Base-by-base conservation (phyloP, 1,139 yeast species). In the Pneumocystis jirovecii region DNA sequence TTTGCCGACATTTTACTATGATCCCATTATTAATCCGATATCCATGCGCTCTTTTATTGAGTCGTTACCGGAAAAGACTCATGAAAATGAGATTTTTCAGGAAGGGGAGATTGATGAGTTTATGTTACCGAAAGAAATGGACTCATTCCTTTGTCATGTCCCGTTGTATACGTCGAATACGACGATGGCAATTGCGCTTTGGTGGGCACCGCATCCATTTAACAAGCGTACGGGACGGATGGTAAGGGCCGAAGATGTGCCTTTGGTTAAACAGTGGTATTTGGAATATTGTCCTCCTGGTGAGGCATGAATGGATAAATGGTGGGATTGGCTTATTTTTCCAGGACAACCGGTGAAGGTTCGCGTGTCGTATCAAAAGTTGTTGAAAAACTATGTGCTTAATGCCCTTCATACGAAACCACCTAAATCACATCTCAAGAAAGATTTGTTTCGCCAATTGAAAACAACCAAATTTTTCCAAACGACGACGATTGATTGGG, bases 401-500 rank as follows among this genome's bases (percentile, higher is more conserved):
- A 90, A 89, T 73, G 88, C 87, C 65, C 77, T 93, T 56, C 88
- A 85, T 69, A 76, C 77, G 29, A 74, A 76, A 57, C 73, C 79
- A 7, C 78, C 81, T 1, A 73, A 73, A 31, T 72, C 73, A 62
- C 80, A 78, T 61, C 80, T 79, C 66, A 86, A 84, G 70, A 78
- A 82, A 8, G 82, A 83, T 59, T 76, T 93, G n/a, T 74, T 93
- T 61, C 84, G 84, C 69, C 81, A 85, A 60, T 80, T 95, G 68
- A 84, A 84, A 68, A 79, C 82, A 60, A 93, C 98, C 0, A 90
- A 89, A 71, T 95, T 83, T 74, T 95, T 95, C 76, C 96, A 90
- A 72, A 87, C 87, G 72, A 93, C 98, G 0, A 82, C 90, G 0
- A 85, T 93, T 64, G 98, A 93, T 74, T 95, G 99, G 99, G 95